Base-by-base conservation (phyloP, 164 flowering plant species). In the Nymphaea thermarum region DNA sequence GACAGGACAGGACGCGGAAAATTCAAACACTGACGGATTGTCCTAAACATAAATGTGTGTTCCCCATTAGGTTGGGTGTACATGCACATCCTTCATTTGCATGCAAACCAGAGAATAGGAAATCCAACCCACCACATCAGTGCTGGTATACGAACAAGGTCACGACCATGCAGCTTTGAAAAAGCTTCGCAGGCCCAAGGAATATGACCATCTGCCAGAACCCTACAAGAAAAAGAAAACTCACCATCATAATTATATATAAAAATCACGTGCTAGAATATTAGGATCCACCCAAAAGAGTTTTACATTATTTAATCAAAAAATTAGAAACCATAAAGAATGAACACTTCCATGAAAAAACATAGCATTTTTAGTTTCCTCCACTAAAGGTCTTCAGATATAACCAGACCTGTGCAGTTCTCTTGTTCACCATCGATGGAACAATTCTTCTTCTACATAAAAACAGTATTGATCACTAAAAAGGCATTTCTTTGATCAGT, bases 101-200 rank as follows among this genome's bases (percentile, higher is more conserved):
- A 45, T 10, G 36, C 36, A 25, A 25, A 25, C 36, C 1, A 1
- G 36, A 25, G 36, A 25, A 70, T 42, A 60, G 14, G 68, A 60
- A 67, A 68, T 18, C 67, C 43, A 60, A 14, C 6, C 25, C 89
- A 94, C 99, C 99, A 88, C 71, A 90, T 82, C 36, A 91, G 80
- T 66, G 93, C 75, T 3, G 92, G 92, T 66, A 83, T 74, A 60
- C 55, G 79, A 62, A 81, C 81, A 71, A 94, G 81, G 73, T 84
- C 86, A 68, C 74, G 74, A 5, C 86, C 91, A 71, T 94, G 98
- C 77, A 90, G 81, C 74, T 77, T 85, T 65, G 98, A 85, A 70
- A 94, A 91, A 67, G 96, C 96, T 67, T 94, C 95, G 43, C 99
- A 94, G 42, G 98, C 98, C 99, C 99, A 94, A 6, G 98, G 88